Conservation (phyloP, 2,329 filamentous ascomycete genomes). For the Aphanocladium album region DNA sequence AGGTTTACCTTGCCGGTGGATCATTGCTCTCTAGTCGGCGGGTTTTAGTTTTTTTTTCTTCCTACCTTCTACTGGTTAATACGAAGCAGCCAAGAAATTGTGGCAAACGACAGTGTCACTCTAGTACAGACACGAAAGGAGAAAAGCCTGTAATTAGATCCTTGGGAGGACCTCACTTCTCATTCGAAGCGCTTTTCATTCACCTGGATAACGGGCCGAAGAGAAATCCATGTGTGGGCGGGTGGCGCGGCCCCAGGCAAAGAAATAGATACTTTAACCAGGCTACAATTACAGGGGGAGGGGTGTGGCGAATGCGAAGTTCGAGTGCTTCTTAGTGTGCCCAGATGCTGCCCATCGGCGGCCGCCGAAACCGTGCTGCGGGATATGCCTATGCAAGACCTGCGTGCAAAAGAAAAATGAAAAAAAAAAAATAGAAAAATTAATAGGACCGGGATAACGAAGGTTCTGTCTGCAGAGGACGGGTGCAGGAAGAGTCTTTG, state of each 20-base stretch:
- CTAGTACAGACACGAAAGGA: neutral
- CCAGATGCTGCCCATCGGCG: neutral
- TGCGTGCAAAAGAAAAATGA: neutral
- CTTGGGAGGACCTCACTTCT: neutral
- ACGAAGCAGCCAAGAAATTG: neutral
- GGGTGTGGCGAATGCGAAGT: neutral
- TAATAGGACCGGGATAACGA: neutral
- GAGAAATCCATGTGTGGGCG: neutral
- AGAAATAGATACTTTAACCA: neutral
- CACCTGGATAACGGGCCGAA: conserved; percentile 1
- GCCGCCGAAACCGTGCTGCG: neutral
- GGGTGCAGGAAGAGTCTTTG: neutral
- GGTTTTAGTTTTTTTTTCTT: neutral
- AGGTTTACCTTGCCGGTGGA: neutral
- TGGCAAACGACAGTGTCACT: neutral
- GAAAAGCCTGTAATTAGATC: neutral
- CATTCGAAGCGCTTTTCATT: neutral
- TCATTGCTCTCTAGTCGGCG: neutral
- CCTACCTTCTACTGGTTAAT: no score
- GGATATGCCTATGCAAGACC: neutral
- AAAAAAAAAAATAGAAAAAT: no score
- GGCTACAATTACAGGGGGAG: neutral
- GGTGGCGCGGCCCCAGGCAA: neutral
- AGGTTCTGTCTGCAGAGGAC: neutral
- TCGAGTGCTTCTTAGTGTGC: neutral